These are phyloP conservation scores for Tetrahymena thermophila DNA, from an alignment of 73 alveolate species.

Conservation along the genomic window DNA sequence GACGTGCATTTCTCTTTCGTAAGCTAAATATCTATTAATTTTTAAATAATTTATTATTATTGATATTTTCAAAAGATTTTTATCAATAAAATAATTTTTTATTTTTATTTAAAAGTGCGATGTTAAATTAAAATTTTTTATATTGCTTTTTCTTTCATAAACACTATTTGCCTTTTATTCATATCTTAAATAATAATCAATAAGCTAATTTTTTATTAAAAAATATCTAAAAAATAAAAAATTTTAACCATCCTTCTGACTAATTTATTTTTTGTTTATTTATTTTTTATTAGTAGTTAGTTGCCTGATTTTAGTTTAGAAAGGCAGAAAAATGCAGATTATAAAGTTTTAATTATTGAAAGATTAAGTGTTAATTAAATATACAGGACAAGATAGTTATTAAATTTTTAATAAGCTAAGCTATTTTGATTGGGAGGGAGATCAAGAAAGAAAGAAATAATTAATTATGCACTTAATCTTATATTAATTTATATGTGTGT, in stretches of 20 bases:
- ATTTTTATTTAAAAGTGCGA: too few relatives aligned
- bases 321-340: background rate
- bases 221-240: background rate
- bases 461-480: background rate
- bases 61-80: too few relatives aligned
- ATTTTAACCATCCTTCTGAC: background rate
- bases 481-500: background rate
- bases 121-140: too few relatives aligned
- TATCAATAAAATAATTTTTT: too few relatives aligned
- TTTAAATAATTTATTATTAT: background rate
- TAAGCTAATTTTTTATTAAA: background rate
- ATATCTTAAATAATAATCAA: background rate
- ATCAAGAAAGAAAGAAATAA: too few relatives aligned
- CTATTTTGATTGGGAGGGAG: background rate
- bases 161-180: background rate
- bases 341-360: background rate
- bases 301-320: background rate
- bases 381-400: background rate
- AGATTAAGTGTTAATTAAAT: background rate
- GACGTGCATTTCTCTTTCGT: conserved; percentile 95
- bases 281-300: background rate
- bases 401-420: background rate
- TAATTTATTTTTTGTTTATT: too few relatives aligned
- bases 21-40: conserved; percentile 85
- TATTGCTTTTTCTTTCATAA: background rate